Evolutionary conservation across 257 asterid species (phyloP).

Genomic region (Solanum microdontum): DNA sequence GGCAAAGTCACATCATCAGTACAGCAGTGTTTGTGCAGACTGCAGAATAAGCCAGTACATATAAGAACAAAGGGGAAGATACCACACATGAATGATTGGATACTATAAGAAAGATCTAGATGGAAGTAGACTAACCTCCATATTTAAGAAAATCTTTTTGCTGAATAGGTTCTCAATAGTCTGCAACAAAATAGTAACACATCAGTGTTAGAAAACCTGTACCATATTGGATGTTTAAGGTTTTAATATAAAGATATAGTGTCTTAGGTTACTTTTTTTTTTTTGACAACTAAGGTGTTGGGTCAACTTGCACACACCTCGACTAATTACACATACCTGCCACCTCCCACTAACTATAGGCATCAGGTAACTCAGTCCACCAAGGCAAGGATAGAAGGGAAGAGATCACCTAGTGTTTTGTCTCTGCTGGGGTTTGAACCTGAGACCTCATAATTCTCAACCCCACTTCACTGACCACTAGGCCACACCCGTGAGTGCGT

Average conservation of each 20-base stretch:
- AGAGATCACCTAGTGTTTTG: background rate
- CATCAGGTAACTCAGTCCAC: background rate
- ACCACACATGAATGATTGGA: background rate
- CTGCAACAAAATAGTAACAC: constrained; percentile 34
- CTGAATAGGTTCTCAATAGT: constrained; percentile 90
- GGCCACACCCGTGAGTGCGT: background rate
- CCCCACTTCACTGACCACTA: background rate
- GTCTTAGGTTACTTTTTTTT: background rate
- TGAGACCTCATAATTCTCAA: background rate
- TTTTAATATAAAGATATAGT: background rate
- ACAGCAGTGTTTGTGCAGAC: background rate
- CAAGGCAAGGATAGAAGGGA: background rate
- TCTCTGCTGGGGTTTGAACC: background rate
- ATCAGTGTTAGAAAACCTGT: background rate
- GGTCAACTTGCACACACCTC: background rate
- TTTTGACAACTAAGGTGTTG: background rate
- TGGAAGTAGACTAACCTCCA: constrained; percentile 62
- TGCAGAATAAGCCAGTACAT: background rate
- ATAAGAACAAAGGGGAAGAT: background rate
- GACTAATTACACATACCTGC: background rate
- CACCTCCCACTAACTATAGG: background rate
- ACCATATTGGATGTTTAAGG: background rate
- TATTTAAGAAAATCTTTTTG: constrained; percentile 53
- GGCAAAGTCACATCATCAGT: background rate
- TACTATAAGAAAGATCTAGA: background rate